Percentiles rank a stretch among this genome's conserved stretches.
phyloP scores from a whole-genome alignment of 179 eudicot genomes.

The Drosera spatulata region DNA sequence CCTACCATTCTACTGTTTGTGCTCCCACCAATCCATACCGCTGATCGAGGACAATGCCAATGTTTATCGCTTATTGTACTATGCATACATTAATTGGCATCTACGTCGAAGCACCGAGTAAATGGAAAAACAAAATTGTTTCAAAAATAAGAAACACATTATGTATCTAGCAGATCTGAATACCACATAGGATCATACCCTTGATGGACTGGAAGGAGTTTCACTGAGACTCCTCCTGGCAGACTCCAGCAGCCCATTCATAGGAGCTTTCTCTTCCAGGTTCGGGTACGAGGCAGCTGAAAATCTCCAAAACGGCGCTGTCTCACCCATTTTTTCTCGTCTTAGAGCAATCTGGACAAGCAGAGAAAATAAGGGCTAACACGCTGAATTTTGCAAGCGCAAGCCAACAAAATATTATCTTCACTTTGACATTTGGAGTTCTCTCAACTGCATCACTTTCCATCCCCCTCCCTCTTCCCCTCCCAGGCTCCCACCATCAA shows the following conservation, averaged over 20 bases:
- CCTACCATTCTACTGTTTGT: too few species aligned
- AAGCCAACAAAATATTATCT: neutral
- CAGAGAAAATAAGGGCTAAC: neutral
- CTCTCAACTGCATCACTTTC: too few species aligned
- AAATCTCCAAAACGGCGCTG: slow-evolving; percentile 92
- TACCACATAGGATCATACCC: slow-evolving; percentile 20
- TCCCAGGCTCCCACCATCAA: too few species aligned
- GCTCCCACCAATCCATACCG: too few species aligned
- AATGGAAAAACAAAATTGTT: too few species aligned
- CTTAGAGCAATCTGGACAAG: slow-evolving; percentile 61
- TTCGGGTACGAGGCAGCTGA: slow-evolving; percentile 92
- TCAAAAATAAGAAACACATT: neutral
- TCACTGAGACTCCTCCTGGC: slow-evolving; percentile 26
- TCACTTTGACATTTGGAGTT: too few species aligned
- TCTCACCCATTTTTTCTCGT: slow-evolving; percentile 74
- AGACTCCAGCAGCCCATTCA: slow-evolving; percentile 14
- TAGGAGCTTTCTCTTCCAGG: slow-evolving; percentile 31
- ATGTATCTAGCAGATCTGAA: neutral
- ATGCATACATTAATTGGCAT: too few species aligned
- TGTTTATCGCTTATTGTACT: too few species aligned
- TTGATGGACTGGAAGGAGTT: slow-evolving; percentile 15
- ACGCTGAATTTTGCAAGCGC: neutral
- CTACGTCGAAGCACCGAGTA: too few species aligned
- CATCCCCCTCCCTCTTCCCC: too few species aligned
- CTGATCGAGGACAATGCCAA: too few species aligned